These are phyloP conservation scores for Lactarius vividus DNA, from an alignment of 768 basidiomycete genomes.

Conservation along the genomic window DNA sequence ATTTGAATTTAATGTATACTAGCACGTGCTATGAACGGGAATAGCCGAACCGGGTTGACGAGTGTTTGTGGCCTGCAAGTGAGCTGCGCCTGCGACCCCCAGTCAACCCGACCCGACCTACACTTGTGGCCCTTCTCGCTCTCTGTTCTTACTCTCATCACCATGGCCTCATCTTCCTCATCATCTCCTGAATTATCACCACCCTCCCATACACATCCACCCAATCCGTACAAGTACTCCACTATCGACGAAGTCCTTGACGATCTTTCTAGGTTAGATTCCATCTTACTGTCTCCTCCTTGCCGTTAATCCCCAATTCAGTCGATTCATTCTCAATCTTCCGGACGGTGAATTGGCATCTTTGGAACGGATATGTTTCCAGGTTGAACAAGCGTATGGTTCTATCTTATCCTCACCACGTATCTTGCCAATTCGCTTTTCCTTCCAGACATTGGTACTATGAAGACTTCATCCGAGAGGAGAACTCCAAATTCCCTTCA, in stretches of 20 bases:
- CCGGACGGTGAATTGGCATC: constrained; percentile 90
- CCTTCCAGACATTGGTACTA: constrained; percentile 94
- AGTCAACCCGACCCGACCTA: constrained; percentile 30
- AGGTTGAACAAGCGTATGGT: constrained; percentile 97
- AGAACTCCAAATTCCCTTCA: constrained; percentile 83
- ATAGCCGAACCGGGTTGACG: constrained; percentile 24
- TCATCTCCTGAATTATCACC: constrained; percentile 72
- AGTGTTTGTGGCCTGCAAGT: constrained; percentile 18
- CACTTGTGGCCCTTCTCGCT: constrained; percentile 30
- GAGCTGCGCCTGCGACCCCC: constrained; percentile 15
- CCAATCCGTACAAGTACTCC: constrained; percentile 59
- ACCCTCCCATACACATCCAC: constrained; percentile 38
- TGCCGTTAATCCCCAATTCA: constrained; percentile 34
- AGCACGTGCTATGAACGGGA: constrained; percentile 20
- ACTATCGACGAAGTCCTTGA: constrained; percentile 85
- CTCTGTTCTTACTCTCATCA: constrained; percentile 28
- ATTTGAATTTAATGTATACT: constrained; percentile 6
- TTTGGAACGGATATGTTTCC: constrained; percentile 93
- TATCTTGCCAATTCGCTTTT: constrained; percentile 26
- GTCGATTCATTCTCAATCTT: constrained; percentile 95
- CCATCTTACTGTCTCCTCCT: constrained; percentile 23
- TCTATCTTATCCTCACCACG: constrained; percentile 12
- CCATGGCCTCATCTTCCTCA: constrained; percentile 74
- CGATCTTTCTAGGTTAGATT: constrained; percentile 76
- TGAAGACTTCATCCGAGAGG: constrained; percentile 95